phyloP scores from a whole-genome alignment of 2,329 filamentous ascomycete species.

The Xylariaceae sp. region DNA sequence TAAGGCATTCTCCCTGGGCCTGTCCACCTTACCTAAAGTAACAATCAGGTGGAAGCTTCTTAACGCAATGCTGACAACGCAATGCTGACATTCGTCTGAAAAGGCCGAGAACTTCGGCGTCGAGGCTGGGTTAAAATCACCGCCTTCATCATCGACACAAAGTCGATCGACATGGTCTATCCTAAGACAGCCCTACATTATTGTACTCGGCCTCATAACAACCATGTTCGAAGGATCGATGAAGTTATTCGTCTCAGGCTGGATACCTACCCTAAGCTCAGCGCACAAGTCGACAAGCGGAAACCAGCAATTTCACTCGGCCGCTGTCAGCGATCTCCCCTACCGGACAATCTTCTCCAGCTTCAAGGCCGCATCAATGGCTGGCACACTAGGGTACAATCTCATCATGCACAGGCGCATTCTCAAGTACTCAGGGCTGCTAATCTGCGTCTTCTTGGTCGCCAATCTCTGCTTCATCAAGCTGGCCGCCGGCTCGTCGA shows the following conservation, averaged over 20 bases:
- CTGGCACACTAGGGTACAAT: slow-evolving; percentile 26
- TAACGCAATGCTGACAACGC: too few relatives aligned
- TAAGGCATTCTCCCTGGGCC: slow-evolving; percentile 26
- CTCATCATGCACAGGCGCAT: slow-evolving; percentile 29
- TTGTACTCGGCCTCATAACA: slow-evolving; percentile 46
- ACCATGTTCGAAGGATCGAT: slow-evolving; percentile 57
- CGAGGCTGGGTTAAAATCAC: slow-evolving; percentile 6
- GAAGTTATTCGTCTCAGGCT: slow-evolving; percentile 60
- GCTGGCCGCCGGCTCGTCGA: slow-evolving; percentile 30
- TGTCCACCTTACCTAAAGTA: too few relatives aligned
- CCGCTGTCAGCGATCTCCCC: slow-evolving; percentile 23
- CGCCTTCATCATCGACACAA: not conserved
- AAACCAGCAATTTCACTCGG: too few relatives aligned
- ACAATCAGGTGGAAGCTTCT: too few relatives aligned
- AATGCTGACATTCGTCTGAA: slow-evolving; percentile 11
- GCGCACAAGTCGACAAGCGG: slow-evolving; percentile 31
- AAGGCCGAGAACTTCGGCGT: slow-evolving; percentile 27
- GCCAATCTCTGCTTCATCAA: slow-evolving; percentile 37
- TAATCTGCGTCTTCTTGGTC: slow-evolving; percentile 30
- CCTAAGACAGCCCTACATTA: slow-evolving; percentile 40
- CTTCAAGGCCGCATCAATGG: slow-evolving; percentile 29
- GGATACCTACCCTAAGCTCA: slow-evolving; percentile 49
- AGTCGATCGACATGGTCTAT: slow-evolving; percentile 19
- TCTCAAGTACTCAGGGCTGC: slow-evolving; percentile 32
- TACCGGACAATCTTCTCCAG: slow-evolving; percentile 27